Conservation (phyloP, 371 early-diverging fungal genomes). For the Enteropsectra breve region DNA sequence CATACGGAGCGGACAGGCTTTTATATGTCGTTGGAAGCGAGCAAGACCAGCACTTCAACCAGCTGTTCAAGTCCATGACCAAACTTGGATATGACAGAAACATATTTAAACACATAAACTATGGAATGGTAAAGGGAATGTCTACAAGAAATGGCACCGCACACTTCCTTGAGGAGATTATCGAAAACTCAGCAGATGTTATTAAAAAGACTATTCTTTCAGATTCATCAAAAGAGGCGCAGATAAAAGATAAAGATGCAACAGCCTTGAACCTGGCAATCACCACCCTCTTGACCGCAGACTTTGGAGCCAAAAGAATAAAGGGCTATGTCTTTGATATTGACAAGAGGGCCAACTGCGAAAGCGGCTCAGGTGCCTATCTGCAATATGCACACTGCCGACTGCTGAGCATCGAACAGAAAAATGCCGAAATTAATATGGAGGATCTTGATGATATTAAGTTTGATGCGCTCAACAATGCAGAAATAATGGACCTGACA, state of each 20-base stretch:
- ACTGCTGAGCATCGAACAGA: conserved; percentile 68
- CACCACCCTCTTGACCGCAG: conserved; percentile 84
- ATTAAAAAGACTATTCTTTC: conserved; percentile 83
- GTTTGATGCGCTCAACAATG: conserved; percentile 64
- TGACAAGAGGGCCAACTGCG: conserved; percentile 71
- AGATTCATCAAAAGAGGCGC: conserved; percentile 73
- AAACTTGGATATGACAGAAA: conserved; percentile 68
- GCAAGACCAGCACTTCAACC: conserved; percentile 85
- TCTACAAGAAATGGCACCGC: conserved; percentile 91
- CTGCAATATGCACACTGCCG: conserved; percentile 67
- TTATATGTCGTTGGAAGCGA: conserved; percentile 86
- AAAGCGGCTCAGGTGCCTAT: conserved; percentile 94
- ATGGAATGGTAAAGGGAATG: conserved; percentile 87
- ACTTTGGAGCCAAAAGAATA: conserved; percentile 80
- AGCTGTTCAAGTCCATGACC: conserved; percentile 81
- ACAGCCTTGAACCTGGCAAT: conserved; percentile 68
- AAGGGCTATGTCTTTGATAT: conserved; percentile 93
- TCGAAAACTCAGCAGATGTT: conserved; percentile 73
- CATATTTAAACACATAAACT: conserved; percentile 77
- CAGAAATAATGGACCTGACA: conserved; percentile 66
- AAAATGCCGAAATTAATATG: conserved; percentile 46
- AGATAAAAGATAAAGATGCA: conserved; percentile 70
- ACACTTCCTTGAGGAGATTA: conserved; percentile 90
- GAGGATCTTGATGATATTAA: conserved; percentile 41
- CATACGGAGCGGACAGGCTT: conserved; percentile 79